A percentile compares a stretch with the other conserved stretches of the same genome.
Conservation (phyloP, 2,329 filamentous ascomycete genomes). For the Teratosphaeria viscida region DNA sequence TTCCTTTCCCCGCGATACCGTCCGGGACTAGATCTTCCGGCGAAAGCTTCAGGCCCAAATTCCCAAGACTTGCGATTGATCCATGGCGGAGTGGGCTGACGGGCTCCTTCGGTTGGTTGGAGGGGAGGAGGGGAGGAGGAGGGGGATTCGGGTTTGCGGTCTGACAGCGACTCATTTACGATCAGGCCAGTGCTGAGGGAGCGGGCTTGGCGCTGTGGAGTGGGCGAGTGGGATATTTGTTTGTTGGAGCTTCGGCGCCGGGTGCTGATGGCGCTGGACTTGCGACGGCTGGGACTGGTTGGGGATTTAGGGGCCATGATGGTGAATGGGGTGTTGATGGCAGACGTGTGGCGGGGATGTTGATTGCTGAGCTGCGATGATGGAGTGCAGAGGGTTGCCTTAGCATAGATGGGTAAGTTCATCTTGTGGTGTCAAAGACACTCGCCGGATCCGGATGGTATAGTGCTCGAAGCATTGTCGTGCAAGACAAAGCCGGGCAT, state of each 20-base stretch:
- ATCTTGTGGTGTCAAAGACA: background rate
- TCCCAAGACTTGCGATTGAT: background rate
- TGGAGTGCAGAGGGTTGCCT: background rate
- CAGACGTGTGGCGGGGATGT: background rate
- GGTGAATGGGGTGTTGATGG: background rate
- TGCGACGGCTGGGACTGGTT: background rate
- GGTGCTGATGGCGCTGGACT: background rate
- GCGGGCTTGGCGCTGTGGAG: background rate
- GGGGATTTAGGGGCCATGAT: background rate
- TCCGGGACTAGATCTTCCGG: background rate
- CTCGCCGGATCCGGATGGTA: background rate
- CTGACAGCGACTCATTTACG: background rate
- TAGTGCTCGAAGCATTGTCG: background rate
- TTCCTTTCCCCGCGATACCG: background rate
- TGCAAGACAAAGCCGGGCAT: background rate
- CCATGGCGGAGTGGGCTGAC: background rate
- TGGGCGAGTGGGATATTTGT: background rate
- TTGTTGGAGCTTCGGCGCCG: background rate
- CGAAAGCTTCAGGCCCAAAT: background rate
- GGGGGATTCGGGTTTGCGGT: background rate
- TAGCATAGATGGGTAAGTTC: background rate
- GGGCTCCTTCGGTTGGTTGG: background rate
- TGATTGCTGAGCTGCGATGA: background rate
- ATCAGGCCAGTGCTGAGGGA: background rate
- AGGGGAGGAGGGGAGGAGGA: background rate